Evolutionary conservation across 1,139 yeast species (phyloP).

Genomic region (Candida sanyaensis): DNA sequence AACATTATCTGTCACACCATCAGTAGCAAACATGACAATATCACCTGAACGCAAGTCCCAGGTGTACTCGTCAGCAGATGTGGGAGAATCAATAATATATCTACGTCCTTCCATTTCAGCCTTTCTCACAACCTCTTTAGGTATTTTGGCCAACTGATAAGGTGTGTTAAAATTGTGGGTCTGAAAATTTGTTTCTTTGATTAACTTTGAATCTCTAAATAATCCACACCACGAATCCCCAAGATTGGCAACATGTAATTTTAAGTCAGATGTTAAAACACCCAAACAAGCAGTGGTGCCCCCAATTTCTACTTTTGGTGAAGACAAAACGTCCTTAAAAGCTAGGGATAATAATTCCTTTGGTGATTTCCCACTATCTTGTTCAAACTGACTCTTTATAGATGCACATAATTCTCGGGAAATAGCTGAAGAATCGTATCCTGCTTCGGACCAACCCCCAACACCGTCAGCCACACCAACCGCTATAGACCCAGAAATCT

Average conservation of each 20-base stretch:
- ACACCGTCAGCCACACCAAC: constrained; percentile 97
- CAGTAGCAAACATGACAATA: constrained; percentile 83
- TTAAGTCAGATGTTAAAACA: constrained; percentile 53
- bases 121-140: constrained; percentile 55
- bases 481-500: constrained; percentile 52
- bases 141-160: constrained; percentile 84
- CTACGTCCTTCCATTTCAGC: constrained; percentile 60
- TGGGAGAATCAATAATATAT: constrained; percentile 58
- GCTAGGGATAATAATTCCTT: constrained; percentile 54
- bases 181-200: constrained; percentile 73
- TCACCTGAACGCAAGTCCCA: constrained; percentile 67
- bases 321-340: constrained; percentile 51
- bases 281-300: constrained; percentile 97
- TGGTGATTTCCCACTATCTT: constrained; percentile 30
- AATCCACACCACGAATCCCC: constrained; percentile 97
- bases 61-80: constrained; percentile 49
- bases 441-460: constrained; percentile 95
- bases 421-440: constrained; percentile 84
- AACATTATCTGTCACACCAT: constrained; percentile 90
- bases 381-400: constrained; percentile 32
- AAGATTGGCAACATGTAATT: constrained; percentile 69
- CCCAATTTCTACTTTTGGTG: constrained; percentile 77
- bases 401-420: constrained; percentile 65
- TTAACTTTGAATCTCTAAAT: constrained; percentile 64
- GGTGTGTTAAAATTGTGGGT: constrained; percentile 92